Evolutionary conservation across 2,329 filamentous ascomycete species (phyloP).

Genomic region (Lasiodiplodia sp.): DNA sequence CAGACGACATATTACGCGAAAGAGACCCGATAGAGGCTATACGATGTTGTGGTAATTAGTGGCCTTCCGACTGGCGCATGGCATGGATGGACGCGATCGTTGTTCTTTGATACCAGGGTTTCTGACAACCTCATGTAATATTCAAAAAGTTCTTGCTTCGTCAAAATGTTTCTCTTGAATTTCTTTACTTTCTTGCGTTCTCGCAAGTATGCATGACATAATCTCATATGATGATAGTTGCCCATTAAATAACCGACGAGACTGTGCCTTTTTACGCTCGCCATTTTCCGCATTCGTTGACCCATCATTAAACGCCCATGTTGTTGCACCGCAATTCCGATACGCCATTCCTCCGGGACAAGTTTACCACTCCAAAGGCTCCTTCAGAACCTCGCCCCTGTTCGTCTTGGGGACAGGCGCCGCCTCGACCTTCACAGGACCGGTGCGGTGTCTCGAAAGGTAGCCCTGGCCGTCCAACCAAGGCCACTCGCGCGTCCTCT

Average conservation of each 20-base stretch:
- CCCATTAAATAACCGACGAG: constrained; percentile 9
- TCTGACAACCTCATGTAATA: background rate
- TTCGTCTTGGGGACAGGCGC: constrained; percentile 86
- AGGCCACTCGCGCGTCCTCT: constrained; percentile 78
- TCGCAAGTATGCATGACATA: background rate
- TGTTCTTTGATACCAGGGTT: background rate
- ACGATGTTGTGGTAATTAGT: background rate
- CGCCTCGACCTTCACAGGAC: constrained; percentile 69
- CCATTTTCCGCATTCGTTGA: constrained; percentile 21
- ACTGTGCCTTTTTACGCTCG: constrained; percentile 10
- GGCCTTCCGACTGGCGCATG: background rate
- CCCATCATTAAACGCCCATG: constrained; percentile 11
- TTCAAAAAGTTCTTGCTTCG: background rate
- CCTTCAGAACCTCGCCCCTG: constrained; percentile 79
- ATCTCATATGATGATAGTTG: background rate
- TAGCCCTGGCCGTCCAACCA: constrained; percentile 92
- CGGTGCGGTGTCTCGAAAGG: constrained; percentile 64
- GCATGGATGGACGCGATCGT: background rate
- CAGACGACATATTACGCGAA: background rate
- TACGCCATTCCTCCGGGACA: background rate
- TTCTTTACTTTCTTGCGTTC: background rate
- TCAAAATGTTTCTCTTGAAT: background rate
- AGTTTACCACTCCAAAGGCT: constrained; percentile 84
- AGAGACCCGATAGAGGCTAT: background rate
- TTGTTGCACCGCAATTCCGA: background rate